Evolutionary conservation across 2,329 filamentous ascomycete genomes (phyloP).

Genomic region (Epichloe sibirici): DNA sequence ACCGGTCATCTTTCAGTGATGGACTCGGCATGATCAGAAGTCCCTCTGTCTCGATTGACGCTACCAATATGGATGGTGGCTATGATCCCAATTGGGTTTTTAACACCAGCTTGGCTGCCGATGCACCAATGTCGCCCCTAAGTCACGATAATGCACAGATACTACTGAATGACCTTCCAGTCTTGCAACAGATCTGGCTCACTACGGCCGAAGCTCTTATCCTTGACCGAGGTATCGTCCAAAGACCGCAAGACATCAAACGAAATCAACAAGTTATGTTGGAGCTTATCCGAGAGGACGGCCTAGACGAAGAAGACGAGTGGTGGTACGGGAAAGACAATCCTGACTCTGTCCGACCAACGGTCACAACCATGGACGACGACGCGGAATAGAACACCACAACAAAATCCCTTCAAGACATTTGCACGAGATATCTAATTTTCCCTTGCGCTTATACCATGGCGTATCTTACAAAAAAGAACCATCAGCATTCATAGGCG

Average conservation of each 20-base stretch:
- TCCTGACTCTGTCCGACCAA: conserved; percentile 42
- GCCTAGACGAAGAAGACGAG: conserved; percentile 45
- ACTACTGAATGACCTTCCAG: conserved; percentile 43
- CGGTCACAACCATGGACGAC: conserved; percentile 38
- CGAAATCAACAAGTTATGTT: conserved; percentile 50
- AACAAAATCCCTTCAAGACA: neutral
- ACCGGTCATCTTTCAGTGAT: conserved; percentile 14
- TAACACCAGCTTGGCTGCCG: conserved; percentile 44
- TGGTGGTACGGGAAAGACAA: conserved; percentile 47
- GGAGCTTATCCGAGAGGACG: conserved; percentile 52
- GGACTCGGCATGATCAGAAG: conserved; percentile 15
- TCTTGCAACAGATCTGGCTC: conserved; percentile 49
- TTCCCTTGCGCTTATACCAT: neutral
- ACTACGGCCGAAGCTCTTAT: conserved; percentile 51
- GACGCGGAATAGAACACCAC: conserved; percentile 26
- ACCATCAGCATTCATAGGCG: conserved; percentile 5
- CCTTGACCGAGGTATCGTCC: conserved; percentile 45
- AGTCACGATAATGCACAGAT: conserved; percentile 35
- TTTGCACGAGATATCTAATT: neutral
- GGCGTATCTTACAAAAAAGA: neutral
- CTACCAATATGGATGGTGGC: conserved; percentile 13
- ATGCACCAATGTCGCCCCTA: conserved; percentile 49
- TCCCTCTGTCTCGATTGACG: conserved; percentile 19
- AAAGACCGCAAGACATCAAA: conserved; percentile 47
- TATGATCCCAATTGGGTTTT: conserved; percentile 36